Evolutionary conservation across 768 basidiomycete species (phyloP), one percentile per base, ranked within the genome.

Genomic region (Leccinum broughii): DNA sequence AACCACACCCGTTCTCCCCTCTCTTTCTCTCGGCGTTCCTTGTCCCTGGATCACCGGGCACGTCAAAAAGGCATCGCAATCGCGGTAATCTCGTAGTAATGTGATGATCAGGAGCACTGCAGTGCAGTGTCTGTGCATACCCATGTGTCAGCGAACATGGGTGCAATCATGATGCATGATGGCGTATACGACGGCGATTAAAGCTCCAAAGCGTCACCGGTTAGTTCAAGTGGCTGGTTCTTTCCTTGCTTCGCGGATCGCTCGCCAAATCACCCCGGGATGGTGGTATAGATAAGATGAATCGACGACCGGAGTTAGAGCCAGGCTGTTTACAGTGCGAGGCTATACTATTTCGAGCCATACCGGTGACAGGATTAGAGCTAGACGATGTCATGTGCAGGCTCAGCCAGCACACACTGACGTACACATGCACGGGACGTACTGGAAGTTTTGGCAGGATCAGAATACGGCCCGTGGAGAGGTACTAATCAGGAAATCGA

Each of bases 211-310:
- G 20, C 30, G 4, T 44, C 41, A 20, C 41, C n/a, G 41, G 41
- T 44, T 11, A n/a, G 41, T 20, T 44, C 34, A 35, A 14, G 34
- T 35, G 4, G 41, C 10, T 4, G 51, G 58, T 28, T 49, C 55
- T 41, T 8, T 59, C 68, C 68, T 66, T 62, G 59, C 57, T 71
- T 68, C 61, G 59, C 69, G 69, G 68, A 71, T 26, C n/a, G 35
- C 17, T 44, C 41, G n/a, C 41, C 9, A 44, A 44, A 44, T 44
- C 17, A 44, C 41, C n/a, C 41, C n/a, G 41, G 4, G 41, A 44
- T 44, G 41, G 41, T 44, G 41, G 41, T 44, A 44, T 20, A 20
- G 17, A 44, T 44, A 44, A 44, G 41, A 44, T 44, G n/a, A 44
- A 20, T 10, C 17, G 9, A 44, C n/a, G n/a, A 44, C 41, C n/a